Evolutionary conservation across 2,329 filamentous ascomycete genomes (phyloP), one percentile per base, ranked within the genome.

Genomic region (Mycosphaerelloides madeirae): DNA sequence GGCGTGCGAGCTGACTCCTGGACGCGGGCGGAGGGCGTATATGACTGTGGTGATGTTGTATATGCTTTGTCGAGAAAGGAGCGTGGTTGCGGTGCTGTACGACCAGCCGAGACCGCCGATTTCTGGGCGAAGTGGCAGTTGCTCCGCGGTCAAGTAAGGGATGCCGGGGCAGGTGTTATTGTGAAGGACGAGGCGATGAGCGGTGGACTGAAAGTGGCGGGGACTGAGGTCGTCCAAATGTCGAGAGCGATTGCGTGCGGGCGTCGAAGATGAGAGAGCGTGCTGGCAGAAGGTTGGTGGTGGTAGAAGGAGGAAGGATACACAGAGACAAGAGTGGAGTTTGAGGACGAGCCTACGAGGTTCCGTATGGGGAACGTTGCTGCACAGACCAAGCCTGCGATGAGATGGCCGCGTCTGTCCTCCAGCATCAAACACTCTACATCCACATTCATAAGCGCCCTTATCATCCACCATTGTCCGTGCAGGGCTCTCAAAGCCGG

Each of bases 31-130:
- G n/a, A 3, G 29, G 13, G 15, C 11, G 16, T 8, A 22, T 40
- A 29, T n/a, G 9, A 15, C 11, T n/a, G 8, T 15, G 22, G 18
- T 4, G 8, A 14, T n/a, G 35, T 6, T 38, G 19, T 32, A 16
- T 40, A 32, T 40, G 15, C 15, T 16, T 3, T 18, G 14, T 28
- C 29, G 38, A 20, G 20, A 28, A 19, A 40, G 29, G 36, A 31
- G 29, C 7, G 39, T 35, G 16, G 31, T 13, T 14, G 31, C 8
- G 9, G 31, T 18, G 18, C 3, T 20, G 31, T 41, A n/a, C 3
- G 15, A 40, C 16, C 19, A 20, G 39, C 39, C 31, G 39, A 35
- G 19, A 42, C 25, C 20, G 31, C 39, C 39, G 34, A 33, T 33
- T 29, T 31, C 31, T 41, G 38, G 38, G 38, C 38, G 31, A 20